Base-by-base conservation (phyloP, 2,329 filamentous ascomycete species). In the Penicillium janthinellum region DNA sequence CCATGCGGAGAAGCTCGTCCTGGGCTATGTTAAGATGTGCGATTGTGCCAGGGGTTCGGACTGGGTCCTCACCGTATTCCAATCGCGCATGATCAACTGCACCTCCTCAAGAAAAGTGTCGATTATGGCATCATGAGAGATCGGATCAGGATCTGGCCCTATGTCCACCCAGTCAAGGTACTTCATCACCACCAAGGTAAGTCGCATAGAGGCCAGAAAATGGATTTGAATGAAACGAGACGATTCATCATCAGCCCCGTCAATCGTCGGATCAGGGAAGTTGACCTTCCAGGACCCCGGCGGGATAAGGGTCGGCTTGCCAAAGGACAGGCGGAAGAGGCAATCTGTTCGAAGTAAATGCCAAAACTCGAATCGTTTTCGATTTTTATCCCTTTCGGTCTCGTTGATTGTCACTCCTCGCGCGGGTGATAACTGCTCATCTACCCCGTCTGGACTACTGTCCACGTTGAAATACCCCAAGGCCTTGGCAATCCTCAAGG, bases 181-280 rank as follows among this genome's bases (percentile, higher is more conserved):
- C 25, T 47, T 47, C 44, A 47, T 47, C 14, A 47, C 44, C 20
- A 47, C 44, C n/a, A 47, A 5, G 14, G 44, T 14, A 15, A 47
- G 22, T 20, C 44, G 44, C 44, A 47, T 47, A n/a, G 44, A 47
- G n/a, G 44, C 44, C 44, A 47, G 44, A n/a, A 47, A 47, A n/a
- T 47, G 44, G 14, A 47, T 47, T 31, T 47, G 44, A 7, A 47
- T n/a, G 3, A 47, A 47, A 6, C 44, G 44, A n/a, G 44, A 47
- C n/a, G 44, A 47, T 47, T 47, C 44, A 7, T 47, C 15, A 10
- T 25, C 14, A 6, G 28, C 25, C 6, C 44, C 44, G 11, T 28
- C 17, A 47, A 47, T 47, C 12, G 44, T 47, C 10, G 44, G 44
- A 47, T 47, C 44, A 6, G 44, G 44, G 22, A 47, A n/a, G 25